These are phyloP conservation scores for Pleurostoma richardsiae DNA, from an alignment of 2,329 filamentous ascomycete genomes.

Conservation along the genomic window DNA sequence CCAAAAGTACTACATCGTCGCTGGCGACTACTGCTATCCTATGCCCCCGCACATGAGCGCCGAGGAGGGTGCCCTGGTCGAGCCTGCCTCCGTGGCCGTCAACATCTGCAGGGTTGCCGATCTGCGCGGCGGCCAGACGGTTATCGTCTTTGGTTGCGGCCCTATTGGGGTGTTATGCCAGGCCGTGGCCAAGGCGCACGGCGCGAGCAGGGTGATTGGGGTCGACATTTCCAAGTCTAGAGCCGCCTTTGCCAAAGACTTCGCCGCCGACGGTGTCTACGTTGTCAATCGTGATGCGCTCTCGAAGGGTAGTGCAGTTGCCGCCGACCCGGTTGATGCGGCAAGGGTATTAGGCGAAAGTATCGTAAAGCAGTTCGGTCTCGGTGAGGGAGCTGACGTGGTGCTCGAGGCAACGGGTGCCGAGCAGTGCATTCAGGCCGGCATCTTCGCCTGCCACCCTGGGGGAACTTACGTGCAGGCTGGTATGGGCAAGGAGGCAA, in stretches of 20 bases:
- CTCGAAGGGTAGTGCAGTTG: conserved; percentile 2
- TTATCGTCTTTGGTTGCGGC: conserved; percentile 43
- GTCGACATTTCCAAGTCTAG: conserved; percentile 38
- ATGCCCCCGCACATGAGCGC: conserved; percentile 37
- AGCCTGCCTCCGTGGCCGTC: conserved; percentile 47
- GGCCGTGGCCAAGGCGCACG: conserved; percentile 39
- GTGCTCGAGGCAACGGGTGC: conserved; percentile 31
- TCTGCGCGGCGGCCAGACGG: conserved; percentile 31
- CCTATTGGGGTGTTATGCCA: conserved; percentile 42
- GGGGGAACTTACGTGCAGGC: conserved; percentile 47
- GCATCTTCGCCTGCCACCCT: conserved; percentile 34
- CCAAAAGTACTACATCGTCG: conserved; percentile 39
- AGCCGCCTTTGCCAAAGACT: conserved; percentile 33
- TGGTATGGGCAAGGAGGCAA: conserved; percentile 39
- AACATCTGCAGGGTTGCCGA: conserved; percentile 36
- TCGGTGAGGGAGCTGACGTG: conserved; percentile 41
- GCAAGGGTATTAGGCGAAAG: conserved; percentile 28
- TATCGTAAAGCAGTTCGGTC: conserved; percentile 29
- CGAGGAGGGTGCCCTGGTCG: conserved; percentile 47
- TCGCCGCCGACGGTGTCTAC: conserved; percentile 38
- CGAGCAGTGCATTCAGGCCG: conserved; percentile 40
- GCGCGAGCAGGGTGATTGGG: conserved; percentile 37
- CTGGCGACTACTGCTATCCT: conserved; percentile 40
- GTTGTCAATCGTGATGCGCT: conserved; percentile 22
- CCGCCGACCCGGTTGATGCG: conserved; percentile 26